Evolutionary conservation across 805 yeast species (phyloP), one percentile per base, ranked within the genome.

Genomic region (Wickerhamiella domercqiae): DNA sequence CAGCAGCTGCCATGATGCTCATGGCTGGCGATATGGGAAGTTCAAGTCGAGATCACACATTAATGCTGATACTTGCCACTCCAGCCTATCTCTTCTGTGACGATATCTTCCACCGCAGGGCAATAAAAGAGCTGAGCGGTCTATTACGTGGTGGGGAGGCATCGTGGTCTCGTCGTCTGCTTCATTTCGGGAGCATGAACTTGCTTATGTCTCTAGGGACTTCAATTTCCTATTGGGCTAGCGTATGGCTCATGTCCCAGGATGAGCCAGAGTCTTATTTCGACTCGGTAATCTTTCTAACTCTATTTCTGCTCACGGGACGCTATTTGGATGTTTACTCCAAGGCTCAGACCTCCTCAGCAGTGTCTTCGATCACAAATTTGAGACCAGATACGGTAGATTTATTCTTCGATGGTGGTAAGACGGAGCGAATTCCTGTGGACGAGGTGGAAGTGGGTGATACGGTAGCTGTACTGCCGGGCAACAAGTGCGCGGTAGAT

Each of bases 371-470:
- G 21, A 59, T 79, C 32, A 63, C 71, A 7, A 52, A 61, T 5
- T 55, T 76, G 44, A 71, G 77, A 37, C 70, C 70, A 1, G 55
- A 62, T 2, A 52, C 77, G 0, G 63, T 64, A 2, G 47, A 15
- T 40, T 45, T 26, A 30, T 25, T 14, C 5, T 37, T 26, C 16
- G 50, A 44, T 1, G 39, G 46, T 16, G 30, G 46, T 37, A 1
- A 41, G 34, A 19, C 14, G 17, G 22, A 20, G 18, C 42, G 38
- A 14, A 45, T 53, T 6, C 45, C 52, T 1, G 39, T 56, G 4
- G 63, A 60, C 38, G 45, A 67, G 35, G 60, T 87, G 22, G 94
- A 87, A 53, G 81, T 94, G 2, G 95, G 96, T 43, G 98, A 90
- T 54, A 73, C 77, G 30, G 65, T 86, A 1, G 44, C 47, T 13